A percentile compares a stretch with the other conserved stretches of the same genome.
Evolutionary conservation across 2,329 filamentous ascomycete genomes (phyloP).

Genomic region (Ascochyta viciae-villosae): DNA sequence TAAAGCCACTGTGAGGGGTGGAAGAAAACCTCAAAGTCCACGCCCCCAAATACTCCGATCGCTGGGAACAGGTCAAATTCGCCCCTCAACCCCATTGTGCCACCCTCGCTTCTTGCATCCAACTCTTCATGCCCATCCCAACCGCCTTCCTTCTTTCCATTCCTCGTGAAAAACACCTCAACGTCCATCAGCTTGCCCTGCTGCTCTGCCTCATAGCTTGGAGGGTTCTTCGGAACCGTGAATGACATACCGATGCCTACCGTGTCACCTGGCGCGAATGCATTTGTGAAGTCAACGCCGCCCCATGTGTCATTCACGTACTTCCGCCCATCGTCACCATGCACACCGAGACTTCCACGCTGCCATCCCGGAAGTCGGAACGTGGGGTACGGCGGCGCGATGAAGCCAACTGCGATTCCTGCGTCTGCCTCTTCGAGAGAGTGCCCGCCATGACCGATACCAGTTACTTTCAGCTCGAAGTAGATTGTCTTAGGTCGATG

Average conservation of each 20-base stretch:
- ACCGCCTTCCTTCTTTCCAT: conserved; percentile 64
- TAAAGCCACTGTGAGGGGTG: conserved; percentile 66
- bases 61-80: conserved; percentile 74
- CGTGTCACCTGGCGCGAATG: conserved; percentile 70
- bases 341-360: conserved; percentile 75
- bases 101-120: conserved; percentile 68
- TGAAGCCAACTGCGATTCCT: conserved; percentile 72
- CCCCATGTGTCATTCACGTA: conserved; percentile 80
- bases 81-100: conserved; percentile 71
- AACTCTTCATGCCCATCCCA: conserved; percentile 81
- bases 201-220: conserved; percentile 39
- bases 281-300: conserved; percentile 70
- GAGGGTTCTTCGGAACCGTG: conserved; percentile 47
- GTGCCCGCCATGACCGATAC: conserved; percentile 46
- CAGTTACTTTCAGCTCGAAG: conserved; percentile 71
- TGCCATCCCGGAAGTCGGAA: conserved; percentile 86
- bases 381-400: conserved; percentile 75
- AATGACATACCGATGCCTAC: conserved; percentile 77
- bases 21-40: conserved; percentile 72
- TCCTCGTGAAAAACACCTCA: conserved; percentile 73
- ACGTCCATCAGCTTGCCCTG: conserved; percentile 52
- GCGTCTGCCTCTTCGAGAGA: conserved; percentile 54
- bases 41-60: conserved; percentile 73
- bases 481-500: conserved; percentile 67
- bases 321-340: conserved; percentile 78